These are phyloP conservation scores for Marasmius fiardii DNA, from an alignment of 1,284 basidiomycete species.

Conservation along the genomic window DNA sequence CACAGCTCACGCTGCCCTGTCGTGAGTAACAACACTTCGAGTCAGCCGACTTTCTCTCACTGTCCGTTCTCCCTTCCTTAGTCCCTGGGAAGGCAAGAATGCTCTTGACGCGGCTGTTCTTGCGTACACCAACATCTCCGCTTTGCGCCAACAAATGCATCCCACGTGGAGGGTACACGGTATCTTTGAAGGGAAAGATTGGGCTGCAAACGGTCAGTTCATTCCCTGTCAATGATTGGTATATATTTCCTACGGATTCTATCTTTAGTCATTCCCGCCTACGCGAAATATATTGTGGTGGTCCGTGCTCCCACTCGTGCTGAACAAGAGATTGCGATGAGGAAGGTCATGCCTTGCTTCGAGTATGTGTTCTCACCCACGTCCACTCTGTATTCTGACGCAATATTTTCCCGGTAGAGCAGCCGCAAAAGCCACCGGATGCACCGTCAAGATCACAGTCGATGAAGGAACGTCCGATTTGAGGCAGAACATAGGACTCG, in stretches of 20 bases:
- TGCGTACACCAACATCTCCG: conserved; percentile 67
- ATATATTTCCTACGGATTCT: neutral
- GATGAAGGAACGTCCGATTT: conserved; percentile 51
- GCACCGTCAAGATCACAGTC: conserved; percentile 47
- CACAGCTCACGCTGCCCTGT: conserved; percentile 38
- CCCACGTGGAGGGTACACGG: conserved; percentile 66
- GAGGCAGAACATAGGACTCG: conserved; percentile 58
- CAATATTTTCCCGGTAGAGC: conserved; percentile 40
- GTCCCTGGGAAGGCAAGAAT: conserved; percentile 72
- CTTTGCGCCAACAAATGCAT: conserved; percentile 68
- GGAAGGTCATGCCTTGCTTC: conserved; percentile 67
- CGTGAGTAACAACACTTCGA: neutral
- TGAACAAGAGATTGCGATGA: conserved; percentile 53
- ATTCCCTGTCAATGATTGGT: conserved; percentile 1
- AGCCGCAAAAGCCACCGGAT: conserved; percentile 69
- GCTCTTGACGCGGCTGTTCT: conserved; percentile 76
- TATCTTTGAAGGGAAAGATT: conserved; percentile 59
- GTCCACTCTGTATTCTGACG: neutral
- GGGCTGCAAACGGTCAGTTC: conserved; percentile 54
- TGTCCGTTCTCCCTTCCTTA: neutral
- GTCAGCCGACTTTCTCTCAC: conserved; percentile 57
- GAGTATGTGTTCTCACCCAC: conserved; percentile 42
- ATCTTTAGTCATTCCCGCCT: conserved; percentile 71
- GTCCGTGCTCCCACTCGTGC: conserved; percentile 68
- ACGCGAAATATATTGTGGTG: conserved; percentile 65